Evolutionary conservation across 257 asterid species (phyloP), one percentile per base, ranked within the genome.

Genomic region (Capsicum chinense): DNA sequence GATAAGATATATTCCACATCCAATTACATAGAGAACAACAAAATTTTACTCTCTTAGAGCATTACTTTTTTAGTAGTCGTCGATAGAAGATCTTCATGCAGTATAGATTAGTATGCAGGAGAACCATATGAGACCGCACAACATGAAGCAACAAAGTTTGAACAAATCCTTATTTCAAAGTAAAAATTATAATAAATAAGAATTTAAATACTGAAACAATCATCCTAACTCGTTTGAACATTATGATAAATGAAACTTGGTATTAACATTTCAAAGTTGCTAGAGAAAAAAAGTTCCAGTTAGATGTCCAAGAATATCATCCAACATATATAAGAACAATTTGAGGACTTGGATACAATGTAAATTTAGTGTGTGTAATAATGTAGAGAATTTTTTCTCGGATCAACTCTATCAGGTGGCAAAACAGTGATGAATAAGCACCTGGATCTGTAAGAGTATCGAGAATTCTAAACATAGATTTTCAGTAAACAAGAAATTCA

Each of bases 61-160:
- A 86, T 86, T 88, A 84, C 87, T 89, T 88, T 84, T 88, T 88
- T 82, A 88, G 67, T 57, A 89, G 87, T 76, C 60, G 85, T 50
- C 85, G 86, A 10, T 90, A 85, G 85, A 90, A 90, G 66, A 90
- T 90, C 84, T 86, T 90, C 86, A 86, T 90, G 88, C 92, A 86
- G 85, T 85, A 86, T 58, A 91, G 92, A 86, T 80, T 90, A 68
- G 86, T 69, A 57, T 86, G 86, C 67, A 83, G n/a, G 60, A 88
- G 87, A 64, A 54, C 17, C 83, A 76, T 76, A 83, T 86, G 67
- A 63, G 90, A 88, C 59, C 83, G 80, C 80, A 88, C 58, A 59
- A 88, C 88, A 63, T 85, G 82, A 33, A 88, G 86, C 63, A 88
- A 26, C 48, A 81, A 6, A 12, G 84, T 44, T 39, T 79, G 91